Evolutionary conservation across 2,329 filamentous ascomycete genomes (phyloP).

Genomic region (Xylariales sp.): DNA sequence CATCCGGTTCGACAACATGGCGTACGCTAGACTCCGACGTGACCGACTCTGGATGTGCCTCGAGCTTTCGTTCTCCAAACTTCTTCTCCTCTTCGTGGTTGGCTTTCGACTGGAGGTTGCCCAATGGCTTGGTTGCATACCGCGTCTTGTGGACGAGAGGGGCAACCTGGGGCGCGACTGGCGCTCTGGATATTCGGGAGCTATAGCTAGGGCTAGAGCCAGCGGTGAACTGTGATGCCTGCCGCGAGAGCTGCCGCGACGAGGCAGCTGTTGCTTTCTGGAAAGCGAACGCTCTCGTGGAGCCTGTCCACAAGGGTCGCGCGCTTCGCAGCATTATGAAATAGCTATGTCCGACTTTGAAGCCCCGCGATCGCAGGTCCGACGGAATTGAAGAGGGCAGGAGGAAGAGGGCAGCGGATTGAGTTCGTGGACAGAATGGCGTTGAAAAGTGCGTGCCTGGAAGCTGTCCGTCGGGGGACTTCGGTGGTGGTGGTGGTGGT

Average conservation of each 20-base stretch:
- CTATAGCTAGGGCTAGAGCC: neutral
- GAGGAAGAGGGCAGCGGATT: too few relatives aligned
- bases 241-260: constrained; percentile 1
- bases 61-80: constrained; percentile 50
- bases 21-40: constrained; percentile 52
- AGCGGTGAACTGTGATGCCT: constrained; percentile 3
- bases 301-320: constrained; percentile 17
- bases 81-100: constrained; percentile 54
- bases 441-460: neutral
- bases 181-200: constrained; percentile 2
- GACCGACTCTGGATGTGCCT: constrained; percentile 56
- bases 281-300: constrained; percentile 14
- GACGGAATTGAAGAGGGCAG: too few relatives aligned
- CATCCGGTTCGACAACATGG: constrained; percentile 39
- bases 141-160: constrained; percentile 18
- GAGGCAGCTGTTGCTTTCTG: constrained; percentile 12
- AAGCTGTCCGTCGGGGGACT: neutral
- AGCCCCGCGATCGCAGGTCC: too few relatives aligned
- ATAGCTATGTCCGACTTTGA: too few relatives aligned
- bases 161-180: constrained; percentile 4
- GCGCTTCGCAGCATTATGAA: constrained; percentile 27
- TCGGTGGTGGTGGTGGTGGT: too few relatives aligned
- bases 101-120: constrained; percentile 29
- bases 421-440: neutral
- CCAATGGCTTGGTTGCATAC: constrained; percentile 24